Percentiles rank a stretch among this genome's conserved stretches.
Conservation (phyloP, 2,329 filamentous ascomycete genomes). For the Venturia carpophila region DNA sequence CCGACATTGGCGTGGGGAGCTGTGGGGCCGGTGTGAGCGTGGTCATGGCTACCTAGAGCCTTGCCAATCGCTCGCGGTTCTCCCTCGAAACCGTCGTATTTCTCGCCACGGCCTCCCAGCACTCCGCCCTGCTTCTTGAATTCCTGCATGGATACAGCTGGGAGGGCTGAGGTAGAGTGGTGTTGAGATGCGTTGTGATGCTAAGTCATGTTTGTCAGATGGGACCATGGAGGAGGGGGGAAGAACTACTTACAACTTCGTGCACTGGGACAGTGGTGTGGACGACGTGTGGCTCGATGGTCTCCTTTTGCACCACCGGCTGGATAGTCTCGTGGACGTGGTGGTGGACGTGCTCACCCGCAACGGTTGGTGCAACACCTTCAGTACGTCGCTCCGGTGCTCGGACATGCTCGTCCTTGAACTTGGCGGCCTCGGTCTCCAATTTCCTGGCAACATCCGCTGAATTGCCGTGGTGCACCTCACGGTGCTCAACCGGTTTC, state of each 20-base stretch:
- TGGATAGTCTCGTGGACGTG: constrained; percentile 62
- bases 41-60: constrained; percentile 18
- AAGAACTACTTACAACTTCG: constrained; percentile 45
- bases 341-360: constrained; percentile 58
- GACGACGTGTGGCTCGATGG: constrained; percentile 57
- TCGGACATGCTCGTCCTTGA: constrained; percentile 43
- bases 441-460: constrained; percentile 23
- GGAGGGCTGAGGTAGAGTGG: constrained; percentile 57
- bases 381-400: constrained; percentile 44
- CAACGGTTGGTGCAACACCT: constrained; percentile 42
- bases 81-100: constrained; percentile 53
- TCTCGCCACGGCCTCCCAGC: constrained; percentile 47
- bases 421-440: constrained; percentile 45
- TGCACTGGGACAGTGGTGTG: constrained; percentile 67
- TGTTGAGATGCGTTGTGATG: constrained; percentile 61
- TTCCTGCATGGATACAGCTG: constrained; percentile 56
- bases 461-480: constrained; percentile 53
- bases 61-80: constrained; percentile 18
- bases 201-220: no score
- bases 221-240: no score
- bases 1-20: not conserved
- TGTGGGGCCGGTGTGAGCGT: not conserved
- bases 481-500: constrained; percentile 51
- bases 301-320: constrained; percentile 63
- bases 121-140: constrained; percentile 51